Evolutionary conservation across 2,329 filamentous ascomycete genomes (phyloP).

Genomic region (Alternaria sp.): DNA sequence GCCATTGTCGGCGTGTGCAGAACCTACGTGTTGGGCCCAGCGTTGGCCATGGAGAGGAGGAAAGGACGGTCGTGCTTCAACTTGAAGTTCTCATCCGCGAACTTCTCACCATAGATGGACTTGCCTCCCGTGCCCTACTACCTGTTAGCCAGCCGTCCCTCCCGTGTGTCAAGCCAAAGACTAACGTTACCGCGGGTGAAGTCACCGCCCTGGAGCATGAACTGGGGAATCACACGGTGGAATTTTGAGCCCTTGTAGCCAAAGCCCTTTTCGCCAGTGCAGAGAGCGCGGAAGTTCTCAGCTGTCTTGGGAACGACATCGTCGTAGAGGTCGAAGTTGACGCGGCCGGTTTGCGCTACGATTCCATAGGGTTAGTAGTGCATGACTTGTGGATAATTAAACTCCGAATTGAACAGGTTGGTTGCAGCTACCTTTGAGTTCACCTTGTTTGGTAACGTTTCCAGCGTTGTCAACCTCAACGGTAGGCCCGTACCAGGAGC

Average conservation of each 20-base stretch:
- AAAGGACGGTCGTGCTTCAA: conserved; percentile 76
- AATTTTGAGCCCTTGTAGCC: conserved; percentile 85
- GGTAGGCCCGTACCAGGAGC: conserved; percentile 74
- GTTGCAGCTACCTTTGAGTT: conserved; percentile 65
- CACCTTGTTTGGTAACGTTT: conserved; percentile 58
- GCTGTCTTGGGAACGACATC: conserved; percentile 87
- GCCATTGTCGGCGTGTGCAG: not conserved
- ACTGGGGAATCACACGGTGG: conserved; percentile 91
- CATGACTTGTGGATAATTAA: conserved; percentile 1
- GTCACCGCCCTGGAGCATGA: conserved; percentile 97
- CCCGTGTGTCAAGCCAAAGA: conserved; percentile 26
- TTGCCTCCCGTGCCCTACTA: conserved; percentile 84
- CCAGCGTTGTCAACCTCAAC: conserved; percentile 67
- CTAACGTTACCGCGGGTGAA: conserved; percentile 91
- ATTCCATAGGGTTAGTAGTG: conserved; percentile 28
- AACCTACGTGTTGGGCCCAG: conserved; percentile 85
- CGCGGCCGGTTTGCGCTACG: conserved; percentile 75
- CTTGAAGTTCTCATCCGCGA: conserved; percentile 90
- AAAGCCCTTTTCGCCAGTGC: conserved; percentile 80
- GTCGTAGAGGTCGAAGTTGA: conserved; percentile 90
- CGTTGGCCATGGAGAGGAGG: conserved; percentile 94
- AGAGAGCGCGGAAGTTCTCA: conserved; percentile 84
- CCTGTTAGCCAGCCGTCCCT: conserved; percentile 29
- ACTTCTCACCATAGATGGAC: conserved; percentile 96
- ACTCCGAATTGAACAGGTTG: not conserved